A percentile compares a stretch with the other conserved stretches of the same genome.
These are phyloP conservation scores for Isatis lusitanica DNA, from an alignment of 441 rosid species.

Conservation along the genomic window DNA sequence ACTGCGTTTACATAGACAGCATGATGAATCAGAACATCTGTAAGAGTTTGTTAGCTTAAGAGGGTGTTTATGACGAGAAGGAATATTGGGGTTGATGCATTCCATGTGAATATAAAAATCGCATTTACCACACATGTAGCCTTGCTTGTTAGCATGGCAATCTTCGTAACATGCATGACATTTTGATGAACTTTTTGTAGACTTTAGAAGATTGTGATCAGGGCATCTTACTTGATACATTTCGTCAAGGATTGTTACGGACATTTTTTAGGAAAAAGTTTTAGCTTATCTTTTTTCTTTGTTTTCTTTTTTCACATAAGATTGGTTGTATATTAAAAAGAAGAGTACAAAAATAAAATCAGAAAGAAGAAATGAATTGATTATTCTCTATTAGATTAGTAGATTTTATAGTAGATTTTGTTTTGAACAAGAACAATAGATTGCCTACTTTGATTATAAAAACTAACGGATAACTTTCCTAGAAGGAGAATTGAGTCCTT, in stretches of 20 bases:
- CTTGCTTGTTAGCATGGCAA: background rate
- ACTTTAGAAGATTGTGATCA: too few relatives aligned
- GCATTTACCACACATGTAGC: background rate
- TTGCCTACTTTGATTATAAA: too few relatives aligned
- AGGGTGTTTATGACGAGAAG: constrained; percentile 20
- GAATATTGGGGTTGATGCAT: background rate
- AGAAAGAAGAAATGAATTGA: too few relatives aligned
- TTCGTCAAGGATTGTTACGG: too few relatives aligned
- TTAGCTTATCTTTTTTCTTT: background rate
- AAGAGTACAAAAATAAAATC: too few relatives aligned
- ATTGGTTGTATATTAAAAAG: background rate
- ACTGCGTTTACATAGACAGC: too few relatives aligned
- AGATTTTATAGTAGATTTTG: background rate
- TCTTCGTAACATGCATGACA: background rate
- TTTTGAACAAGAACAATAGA: background rate
- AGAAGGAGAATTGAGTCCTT: too few relatives aligned
- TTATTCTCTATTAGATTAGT: background rate
- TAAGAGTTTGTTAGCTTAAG: background rate
- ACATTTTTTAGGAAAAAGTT: too few relatives aligned
- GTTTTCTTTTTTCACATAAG: background rate
- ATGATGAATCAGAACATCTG: background rate
- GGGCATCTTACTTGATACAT: too few relatives aligned
- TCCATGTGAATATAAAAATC: background rate
- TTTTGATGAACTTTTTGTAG: background rate
- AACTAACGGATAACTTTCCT: background rate